Conservation (phyloP, 441 rosid species). For the Erysimum cheiri region DNA sequence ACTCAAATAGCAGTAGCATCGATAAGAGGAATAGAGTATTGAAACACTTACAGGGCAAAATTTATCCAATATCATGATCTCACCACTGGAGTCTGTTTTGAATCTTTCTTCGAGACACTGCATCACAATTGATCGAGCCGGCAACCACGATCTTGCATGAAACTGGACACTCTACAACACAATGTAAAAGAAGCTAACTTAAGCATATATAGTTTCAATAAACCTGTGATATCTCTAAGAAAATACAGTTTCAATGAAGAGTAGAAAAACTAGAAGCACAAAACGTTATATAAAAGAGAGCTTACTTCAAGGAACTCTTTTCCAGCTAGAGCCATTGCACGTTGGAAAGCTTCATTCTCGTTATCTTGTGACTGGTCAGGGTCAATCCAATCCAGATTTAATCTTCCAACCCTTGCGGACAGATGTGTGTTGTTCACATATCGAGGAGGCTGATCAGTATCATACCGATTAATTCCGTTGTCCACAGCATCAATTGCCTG, state of each 20-base stretch:
- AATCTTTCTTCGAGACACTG: constrained; percentile 72
- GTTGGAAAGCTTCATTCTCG: constrained; percentile 86
- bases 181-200: not conserved
- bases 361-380: constrained; percentile 90
- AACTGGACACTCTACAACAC: constrained; percentile 64
- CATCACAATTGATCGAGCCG: constrained; percentile 80
- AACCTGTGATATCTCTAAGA: not conserved
- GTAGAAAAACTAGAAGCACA: not conserved
- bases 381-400: constrained; percentile 91
- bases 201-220: constrained; percentile 4
- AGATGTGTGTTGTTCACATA: constrained; percentile 88
- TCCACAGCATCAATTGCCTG: constrained; percentile 93
- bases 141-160: constrained; percentile 88
- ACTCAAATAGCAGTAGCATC: not conserved
- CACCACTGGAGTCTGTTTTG: constrained; percentile 74
- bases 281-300: not conserved
- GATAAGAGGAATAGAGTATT: constrained; percentile 2
- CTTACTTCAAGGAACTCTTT: constrained; percentile 86
- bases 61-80: constrained; percentile 69
- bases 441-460: constrained; percentile 81
- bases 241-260: not conserved
- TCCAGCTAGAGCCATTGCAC: constrained; percentile 83
- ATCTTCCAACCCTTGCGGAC: constrained; percentile 85
- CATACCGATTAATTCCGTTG: constrained; percentile 85
- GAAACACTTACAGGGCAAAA: constrained; percentile 83